A percentile compares a stretch with the other conserved stretches of the same genome.
Evolutionary conservation across 208 protist genomes (phyloP).

Genomic region (Tetramitus jugosus): DNA sequence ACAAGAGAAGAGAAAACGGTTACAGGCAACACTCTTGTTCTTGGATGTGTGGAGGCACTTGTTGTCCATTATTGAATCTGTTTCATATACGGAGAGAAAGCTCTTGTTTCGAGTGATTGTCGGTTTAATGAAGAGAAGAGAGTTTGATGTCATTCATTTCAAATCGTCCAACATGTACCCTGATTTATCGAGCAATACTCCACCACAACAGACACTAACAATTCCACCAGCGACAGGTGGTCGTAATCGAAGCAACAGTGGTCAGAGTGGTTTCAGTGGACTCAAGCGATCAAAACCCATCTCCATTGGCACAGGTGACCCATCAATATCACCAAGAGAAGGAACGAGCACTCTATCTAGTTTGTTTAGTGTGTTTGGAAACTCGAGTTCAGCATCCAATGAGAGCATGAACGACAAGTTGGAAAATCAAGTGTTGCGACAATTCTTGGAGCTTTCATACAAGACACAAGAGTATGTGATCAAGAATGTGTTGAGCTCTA

Average conservation of each 20-base stretch:
- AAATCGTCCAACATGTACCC: neutral
- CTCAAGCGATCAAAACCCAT: no score
- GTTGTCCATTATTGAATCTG: neutral
- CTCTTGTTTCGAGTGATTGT: neutral
- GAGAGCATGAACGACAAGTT: neutral
- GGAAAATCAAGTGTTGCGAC: neutral
- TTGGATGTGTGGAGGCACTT: neutral
- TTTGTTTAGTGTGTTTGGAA: neutral
- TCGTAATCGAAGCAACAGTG: no score
- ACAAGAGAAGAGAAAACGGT: neutral
- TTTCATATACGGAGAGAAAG: neutral
- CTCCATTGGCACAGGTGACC: no score
- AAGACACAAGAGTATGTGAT: conserved; percentile 11
- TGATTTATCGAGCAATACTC: no score
- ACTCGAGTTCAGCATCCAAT: no score
- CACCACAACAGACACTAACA: no score
- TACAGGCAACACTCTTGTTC: conserved; percentile 8
- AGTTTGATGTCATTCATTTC: conserved; percentile 11
- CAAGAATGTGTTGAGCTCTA: neutral
- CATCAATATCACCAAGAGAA: no score
- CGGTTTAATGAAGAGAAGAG: neutral
- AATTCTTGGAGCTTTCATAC: neutral
- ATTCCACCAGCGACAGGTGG: neutral
- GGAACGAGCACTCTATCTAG: neutral
- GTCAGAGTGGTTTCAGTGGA: no score